A percentile compares a stretch with the other conserved stretches of the same genome.
Evolutionary conservation across 1,284 basidiomycete species (phyloP).

Genomic region (Mycosarcoma maydis): DNA sequence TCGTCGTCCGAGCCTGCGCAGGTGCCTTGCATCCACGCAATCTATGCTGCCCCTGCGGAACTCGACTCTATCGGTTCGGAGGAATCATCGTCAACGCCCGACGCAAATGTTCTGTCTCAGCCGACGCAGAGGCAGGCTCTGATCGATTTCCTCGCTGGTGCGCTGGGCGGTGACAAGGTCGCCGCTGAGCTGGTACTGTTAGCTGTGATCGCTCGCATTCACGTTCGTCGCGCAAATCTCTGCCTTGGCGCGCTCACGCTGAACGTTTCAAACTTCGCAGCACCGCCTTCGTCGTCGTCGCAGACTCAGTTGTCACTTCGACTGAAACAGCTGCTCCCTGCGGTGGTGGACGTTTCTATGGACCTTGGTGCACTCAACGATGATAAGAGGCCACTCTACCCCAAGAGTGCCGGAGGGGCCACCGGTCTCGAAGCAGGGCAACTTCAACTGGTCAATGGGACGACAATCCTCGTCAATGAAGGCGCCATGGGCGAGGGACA

Average conservation of each 20-base stretch:
- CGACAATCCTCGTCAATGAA: slow-evolving; percentile 76
- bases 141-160: slow-evolving; percentile 45
- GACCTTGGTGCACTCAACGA: slow-evolving; percentile 71
- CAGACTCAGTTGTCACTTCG: slow-evolving; percentile 71
- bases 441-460: slow-evolving; percentile 77
- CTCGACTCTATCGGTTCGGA: slow-evolving; percentile 15
- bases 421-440: slow-evolving; percentile 80
- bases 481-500: slow-evolving; percentile 75
- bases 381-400: slow-evolving; percentile 61
- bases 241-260: slow-evolving; percentile 76
- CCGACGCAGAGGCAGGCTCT: slow-evolving; percentile 19
- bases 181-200: slow-evolving; percentile 83
- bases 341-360: slow-evolving; percentile 71
- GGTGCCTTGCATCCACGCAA: slow-evolving; percentile 54
- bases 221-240: slow-evolving; percentile 76
- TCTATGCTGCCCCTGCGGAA: slow-evolving; percentile 36
- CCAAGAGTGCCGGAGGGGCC: slow-evolving; percentile 74
- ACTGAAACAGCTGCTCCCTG: slow-evolving; percentile 71
- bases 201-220: slow-evolving; percentile 75
- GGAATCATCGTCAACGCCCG: not conserved
- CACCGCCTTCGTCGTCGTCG: slow-evolving; percentile 67
- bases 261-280: slow-evolving; percentile 67
- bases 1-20: slow-evolving; percentile 13
- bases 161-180: slow-evolving; percentile 50
- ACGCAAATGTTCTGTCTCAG: slow-evolving; percentile 13